Conservation (phyloP, 768 basidiomycete genomes). For the Antrodiella citrinella region DNA sequence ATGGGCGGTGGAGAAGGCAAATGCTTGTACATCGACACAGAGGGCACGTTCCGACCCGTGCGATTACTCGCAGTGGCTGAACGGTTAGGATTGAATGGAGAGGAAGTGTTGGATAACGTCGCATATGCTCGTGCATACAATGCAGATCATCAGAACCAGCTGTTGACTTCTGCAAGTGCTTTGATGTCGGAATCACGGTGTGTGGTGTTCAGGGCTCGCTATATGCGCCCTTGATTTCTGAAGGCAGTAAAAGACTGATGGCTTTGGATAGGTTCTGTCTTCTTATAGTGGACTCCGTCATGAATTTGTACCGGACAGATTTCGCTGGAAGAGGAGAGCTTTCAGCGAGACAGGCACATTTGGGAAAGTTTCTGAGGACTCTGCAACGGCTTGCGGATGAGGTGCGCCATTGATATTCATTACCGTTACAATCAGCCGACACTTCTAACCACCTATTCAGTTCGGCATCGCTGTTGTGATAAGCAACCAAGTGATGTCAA, state of each 20-base stretch:
- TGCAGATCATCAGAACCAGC: conserved; percentile 90
- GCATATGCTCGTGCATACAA: conserved; percentile 99
- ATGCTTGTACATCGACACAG: conserved; percentile 97
- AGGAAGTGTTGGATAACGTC: conserved; percentile 96
- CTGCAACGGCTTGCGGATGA: conserved; percentile 94
- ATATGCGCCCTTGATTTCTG: conserved; percentile 16
- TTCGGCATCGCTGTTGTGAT: conserved; percentile 97
- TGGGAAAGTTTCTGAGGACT: conserved; percentile 92
- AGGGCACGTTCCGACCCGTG: conserved; percentile 97
- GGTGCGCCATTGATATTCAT: conserved; percentile 44
- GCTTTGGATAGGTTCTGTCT: conserved; percentile 71
- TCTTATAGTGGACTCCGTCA: conserved; percentile 94
- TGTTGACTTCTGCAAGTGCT: conserved; percentile 90
- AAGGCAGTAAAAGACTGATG: conserved; percentile 1
- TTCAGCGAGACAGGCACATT: conserved; percentile 89
- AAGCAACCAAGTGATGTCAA: conserved; percentile 99
- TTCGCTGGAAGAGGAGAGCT: conserved; percentile 94
- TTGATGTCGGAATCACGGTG: conserved; percentile 99
- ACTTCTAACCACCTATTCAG: conserved; percentile 34
- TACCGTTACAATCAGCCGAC: too few relatives aligned
- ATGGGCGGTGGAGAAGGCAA: conserved; percentile 99
- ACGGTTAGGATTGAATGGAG: conserved; percentile 92
- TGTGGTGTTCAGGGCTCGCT: conserved; percentile 6
- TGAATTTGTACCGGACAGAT: conserved; percentile 91
- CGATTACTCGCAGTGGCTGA: conserved; percentile 92